Evolutionary conservation across 805 yeast genomes (phyloP).

Genomic region (Metschnikowia bowlesiae): DNA sequence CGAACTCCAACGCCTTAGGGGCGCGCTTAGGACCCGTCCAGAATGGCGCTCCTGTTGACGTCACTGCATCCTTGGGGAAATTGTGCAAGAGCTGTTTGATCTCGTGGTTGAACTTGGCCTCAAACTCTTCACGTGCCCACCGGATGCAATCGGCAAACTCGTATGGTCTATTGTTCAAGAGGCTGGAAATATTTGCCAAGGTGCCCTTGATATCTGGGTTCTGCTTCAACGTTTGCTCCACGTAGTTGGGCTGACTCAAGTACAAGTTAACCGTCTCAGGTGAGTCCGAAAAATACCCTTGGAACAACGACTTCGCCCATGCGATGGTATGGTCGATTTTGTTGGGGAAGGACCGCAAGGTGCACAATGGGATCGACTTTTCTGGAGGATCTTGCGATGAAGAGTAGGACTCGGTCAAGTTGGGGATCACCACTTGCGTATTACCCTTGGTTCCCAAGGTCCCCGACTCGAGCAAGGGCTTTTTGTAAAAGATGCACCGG

Average conservation of each 20-base stretch:
- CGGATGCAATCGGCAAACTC: constrained; percentile 88
- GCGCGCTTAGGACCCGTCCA: constrained; percentile 99
- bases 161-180: constrained; percentile 78
- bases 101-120: constrained; percentile 77
- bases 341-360: constrained; percentile 94
- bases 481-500: constrained; percentile 88
- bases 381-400: constrained; percentile 99
- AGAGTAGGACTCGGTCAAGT: constrained; percentile 90
- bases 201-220: constrained; percentile 88
- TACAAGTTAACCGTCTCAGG: constrained; percentile 91
- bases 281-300: constrained; percentile 85
- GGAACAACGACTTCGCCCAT: constrained; percentile 95
- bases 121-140: constrained; percentile 93
- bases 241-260: constrained; percentile 86
- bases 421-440: constrained; percentile 93
- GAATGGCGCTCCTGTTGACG: constrained; percentile 86
- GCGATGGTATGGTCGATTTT: constrained; percentile 99
- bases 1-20: constrained; percentile 80
- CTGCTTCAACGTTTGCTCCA: constrained; percentile 86
- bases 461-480: constrained; percentile 92
- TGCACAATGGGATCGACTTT: constrained; percentile 94
- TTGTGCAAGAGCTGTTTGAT: constrained; percentile 86
- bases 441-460: constrained; percentile 98
- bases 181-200: constrained; percentile 71
- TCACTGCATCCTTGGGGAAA: constrained; percentile 91